Evolutionary conservation across 257 asterid genomes (phyloP).

Genomic region (Echites panduratus): DNA sequence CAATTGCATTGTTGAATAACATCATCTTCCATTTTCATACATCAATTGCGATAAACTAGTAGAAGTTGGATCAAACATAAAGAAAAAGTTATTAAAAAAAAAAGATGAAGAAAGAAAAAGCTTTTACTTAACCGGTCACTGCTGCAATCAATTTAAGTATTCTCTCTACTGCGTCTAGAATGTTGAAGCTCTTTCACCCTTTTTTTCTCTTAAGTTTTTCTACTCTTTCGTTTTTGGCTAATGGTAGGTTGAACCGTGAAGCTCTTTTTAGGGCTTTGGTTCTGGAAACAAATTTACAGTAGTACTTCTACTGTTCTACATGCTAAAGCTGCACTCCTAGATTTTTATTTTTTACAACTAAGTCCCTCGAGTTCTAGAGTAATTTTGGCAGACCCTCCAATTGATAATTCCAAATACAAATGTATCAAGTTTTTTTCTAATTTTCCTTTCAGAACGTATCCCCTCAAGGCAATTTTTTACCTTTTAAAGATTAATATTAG

Average conservation of each 20-base stretch:
- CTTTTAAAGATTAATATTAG: no score
- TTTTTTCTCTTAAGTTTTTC: no score
- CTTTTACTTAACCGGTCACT: background rate
- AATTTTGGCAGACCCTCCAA: no score
- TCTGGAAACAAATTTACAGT: background rate
- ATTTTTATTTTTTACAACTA: no score
- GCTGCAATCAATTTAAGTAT: background rate
- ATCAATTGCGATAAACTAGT: background rate
- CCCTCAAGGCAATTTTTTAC: no score
- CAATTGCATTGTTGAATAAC: background rate
- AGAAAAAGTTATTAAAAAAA: background rate
- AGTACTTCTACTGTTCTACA: no score
- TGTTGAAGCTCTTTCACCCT: no score
- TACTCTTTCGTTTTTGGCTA: background rate
- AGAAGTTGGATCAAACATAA: background rate
- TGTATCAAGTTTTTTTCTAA: no score
- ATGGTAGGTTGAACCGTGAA: no score
- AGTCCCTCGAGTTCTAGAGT: background rate
- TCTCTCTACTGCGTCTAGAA: no score
- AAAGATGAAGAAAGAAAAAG: background rate
- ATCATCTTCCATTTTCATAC: background rate
- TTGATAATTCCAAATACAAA: no score
- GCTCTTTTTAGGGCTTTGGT: background rate
- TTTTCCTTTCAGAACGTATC: no score
- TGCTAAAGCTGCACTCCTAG: background rate